Evolutionary conservation across 2,329 filamentous ascomycete genomes (phyloP).

Genomic region (Trichoderma endophyticum): DNA sequence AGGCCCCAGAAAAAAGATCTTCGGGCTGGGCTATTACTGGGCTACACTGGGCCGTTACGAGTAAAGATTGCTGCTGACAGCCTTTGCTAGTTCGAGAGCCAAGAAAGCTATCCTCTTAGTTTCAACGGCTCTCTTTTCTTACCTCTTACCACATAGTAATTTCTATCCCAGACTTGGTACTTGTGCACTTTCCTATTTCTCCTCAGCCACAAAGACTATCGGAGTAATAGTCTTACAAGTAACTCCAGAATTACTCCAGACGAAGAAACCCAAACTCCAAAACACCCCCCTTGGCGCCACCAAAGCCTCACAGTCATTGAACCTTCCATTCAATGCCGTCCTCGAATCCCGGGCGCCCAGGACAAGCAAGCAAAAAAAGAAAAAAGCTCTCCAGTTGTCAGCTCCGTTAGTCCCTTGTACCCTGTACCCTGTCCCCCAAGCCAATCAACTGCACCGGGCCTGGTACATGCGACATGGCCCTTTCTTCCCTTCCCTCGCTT

Average conservation of each 20-base stretch:
- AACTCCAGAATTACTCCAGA: neutral
- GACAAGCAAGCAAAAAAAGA: too few species aligned
- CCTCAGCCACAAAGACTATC: neutral
- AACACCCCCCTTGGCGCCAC: neutral
- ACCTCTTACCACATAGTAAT: neutral
- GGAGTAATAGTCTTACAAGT: too few species aligned
- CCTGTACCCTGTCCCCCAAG: neutral
- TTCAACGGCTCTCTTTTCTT: neutral
- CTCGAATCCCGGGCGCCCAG: neutral
- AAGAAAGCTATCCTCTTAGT: neutral
- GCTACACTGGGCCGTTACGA: neutral
- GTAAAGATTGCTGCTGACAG: neutral
- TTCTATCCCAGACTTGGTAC: neutral
- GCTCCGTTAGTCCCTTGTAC: neutral
- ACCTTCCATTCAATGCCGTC: neutral
- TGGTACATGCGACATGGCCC: neutral
- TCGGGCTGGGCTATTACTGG: neutral
- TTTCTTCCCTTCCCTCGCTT: neutral
- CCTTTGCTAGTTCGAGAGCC: neutral
- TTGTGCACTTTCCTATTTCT: neutral
- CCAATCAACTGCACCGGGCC: neutral
- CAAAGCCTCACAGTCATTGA: neutral
- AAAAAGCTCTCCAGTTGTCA: neutral
- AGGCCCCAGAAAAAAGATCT: neutral
- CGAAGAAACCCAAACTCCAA: neutral